phyloP scores from a whole-genome alignment of 176 grass and related monocot genomes.

The Bolboschoenus planiculmis region DNA sequence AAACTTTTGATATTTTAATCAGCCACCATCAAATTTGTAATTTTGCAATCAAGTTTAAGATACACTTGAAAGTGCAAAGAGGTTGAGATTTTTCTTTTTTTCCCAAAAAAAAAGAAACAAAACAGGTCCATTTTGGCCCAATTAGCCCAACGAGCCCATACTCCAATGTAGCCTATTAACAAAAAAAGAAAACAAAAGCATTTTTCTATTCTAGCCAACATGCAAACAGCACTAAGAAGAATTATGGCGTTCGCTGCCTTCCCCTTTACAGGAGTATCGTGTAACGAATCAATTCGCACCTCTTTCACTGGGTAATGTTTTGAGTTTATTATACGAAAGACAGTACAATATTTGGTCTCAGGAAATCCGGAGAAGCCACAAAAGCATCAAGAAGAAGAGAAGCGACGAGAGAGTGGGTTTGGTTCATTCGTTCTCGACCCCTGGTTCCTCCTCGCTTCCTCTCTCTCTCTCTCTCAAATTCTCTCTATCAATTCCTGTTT shows the following conservation, averaged over 20 bases:
- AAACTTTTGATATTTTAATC: neutral
- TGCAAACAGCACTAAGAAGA: constrained; percentile 8
- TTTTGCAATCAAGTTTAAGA: neutral
- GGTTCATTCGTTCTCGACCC: constrained; percentile 40
- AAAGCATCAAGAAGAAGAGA: constrained; percentile 14
- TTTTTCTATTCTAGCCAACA: constrained; percentile 13
- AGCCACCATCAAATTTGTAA: neutral
- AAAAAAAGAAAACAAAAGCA: neutral
- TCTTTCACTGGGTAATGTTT: neutral
- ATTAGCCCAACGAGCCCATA: neutral
- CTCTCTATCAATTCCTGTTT: neutral
- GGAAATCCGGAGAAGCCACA: neutral
- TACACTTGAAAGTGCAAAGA: too few relatives aligned
- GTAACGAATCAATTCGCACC: neutral
- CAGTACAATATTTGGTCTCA: neutral
- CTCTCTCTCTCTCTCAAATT: neutral
- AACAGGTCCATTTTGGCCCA: neutral
- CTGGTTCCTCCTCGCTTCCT: neutral
- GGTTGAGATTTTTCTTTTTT: too few relatives aligned
- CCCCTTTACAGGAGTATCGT: neutral
- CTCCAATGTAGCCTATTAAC: neutral
- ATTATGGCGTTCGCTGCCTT: neutral
- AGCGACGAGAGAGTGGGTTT: constrained; percentile 29
- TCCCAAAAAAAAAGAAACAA: neutral
- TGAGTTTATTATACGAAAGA: neutral